A percentile compares a stretch with the other conserved stretches of the same genome.
Conservation (phyloP, 176 grass and related monocot species). For the Coix lacrymajobi region DNA sequence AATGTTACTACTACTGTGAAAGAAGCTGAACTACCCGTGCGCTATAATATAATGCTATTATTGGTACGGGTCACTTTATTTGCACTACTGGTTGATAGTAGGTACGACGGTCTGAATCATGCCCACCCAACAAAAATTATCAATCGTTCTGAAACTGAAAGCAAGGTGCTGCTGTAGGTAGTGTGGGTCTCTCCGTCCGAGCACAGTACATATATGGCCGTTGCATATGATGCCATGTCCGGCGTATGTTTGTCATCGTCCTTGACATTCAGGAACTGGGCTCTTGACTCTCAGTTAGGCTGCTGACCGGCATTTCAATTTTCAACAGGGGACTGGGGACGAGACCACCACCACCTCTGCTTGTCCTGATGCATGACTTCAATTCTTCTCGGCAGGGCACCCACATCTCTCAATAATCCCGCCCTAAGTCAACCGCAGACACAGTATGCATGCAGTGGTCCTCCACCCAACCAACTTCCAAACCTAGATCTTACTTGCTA, state of each 20-base stretch:
- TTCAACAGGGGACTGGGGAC: background rate
- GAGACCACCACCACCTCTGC: background rate
- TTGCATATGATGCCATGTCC: background rate
- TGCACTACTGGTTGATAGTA: background rate
- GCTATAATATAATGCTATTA: no score
- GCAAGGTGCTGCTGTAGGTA: background rate
- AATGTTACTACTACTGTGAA: no score
- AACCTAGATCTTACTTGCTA: background rate
- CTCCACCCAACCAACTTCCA: background rate
- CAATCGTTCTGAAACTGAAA: background rate
- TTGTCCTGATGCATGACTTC: background rate
- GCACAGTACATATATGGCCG: background rate
- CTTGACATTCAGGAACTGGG: background rate
- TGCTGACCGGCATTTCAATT: constrained; percentile 5
- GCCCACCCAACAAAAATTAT: background rate
- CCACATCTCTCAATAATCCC: constrained; percentile 22
- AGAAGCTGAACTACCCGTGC: no score
- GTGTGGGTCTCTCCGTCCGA: background rate
- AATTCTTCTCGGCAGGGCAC: background rate
- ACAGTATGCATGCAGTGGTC: background rate
- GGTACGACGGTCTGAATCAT: background rate
- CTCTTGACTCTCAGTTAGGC: constrained; percentile 16
- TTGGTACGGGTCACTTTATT: no score
- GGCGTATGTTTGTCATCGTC: background rate
- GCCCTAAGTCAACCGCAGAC: constrained; percentile 14